A percentile compares a stretch with the other conserved stretches of the same genome.
phyloP scores from a whole-genome alignment of 306 rosid species.

The Cucurbita ficifolia region DNA sequence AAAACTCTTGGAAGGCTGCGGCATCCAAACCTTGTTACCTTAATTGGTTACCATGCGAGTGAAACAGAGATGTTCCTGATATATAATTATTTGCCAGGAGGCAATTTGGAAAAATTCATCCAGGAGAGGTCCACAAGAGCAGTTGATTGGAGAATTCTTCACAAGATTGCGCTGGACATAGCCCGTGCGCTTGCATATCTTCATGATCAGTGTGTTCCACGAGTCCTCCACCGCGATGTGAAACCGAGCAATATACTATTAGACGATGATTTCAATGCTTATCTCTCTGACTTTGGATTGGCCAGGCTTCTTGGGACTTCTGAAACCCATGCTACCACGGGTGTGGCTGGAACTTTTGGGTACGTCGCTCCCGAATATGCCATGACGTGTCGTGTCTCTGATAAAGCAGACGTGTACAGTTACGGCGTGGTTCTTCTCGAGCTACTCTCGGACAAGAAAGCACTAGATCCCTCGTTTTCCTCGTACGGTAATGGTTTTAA shows the following conservation, averaged over 20 bases:
- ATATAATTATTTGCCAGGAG: slow-evolving; percentile 77
- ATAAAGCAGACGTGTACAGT: slow-evolving; percentile 89
- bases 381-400: slow-evolving; percentile 95
- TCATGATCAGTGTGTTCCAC: slow-evolving; percentile 83
- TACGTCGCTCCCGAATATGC: slow-evolving; percentile 96
- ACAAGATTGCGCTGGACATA: slow-evolving; percentile 87
- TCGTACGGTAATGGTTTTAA: slow-evolving; percentile 81
- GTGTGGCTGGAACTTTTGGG: slow-evolving; percentile 94
- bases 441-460: slow-evolving; percentile 84
- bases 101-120: slow-evolving; percentile 78
- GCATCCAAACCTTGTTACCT: slow-evolving; percentile 71
- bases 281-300: slow-evolving; percentile 85
- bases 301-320: slow-evolving; percentile 91
- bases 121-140: slow-evolving; percentile 82
- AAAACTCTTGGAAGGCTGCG: slow-evolving; percentile 85
- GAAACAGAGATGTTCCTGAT: slow-evolving; percentile 85
- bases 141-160: slow-evolving; percentile 82
- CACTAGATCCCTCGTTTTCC: slow-evolving; percentile 82
- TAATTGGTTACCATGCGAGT: slow-evolving; percentile 85
- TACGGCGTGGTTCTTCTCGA: slow-evolving; percentile 96
- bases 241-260: slow-evolving; percentile 87
- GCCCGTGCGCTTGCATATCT: slow-evolving; percentile 83
- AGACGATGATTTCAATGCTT: slow-evolving; percentile 77
- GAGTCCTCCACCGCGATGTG: slow-evolving; percentile 88
- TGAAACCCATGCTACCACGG: slow-evolving; percentile 94